Percentiles rank a stretch among this genome's conserved stretches.
Evolutionary conservation across 495 filamentous ascomycete species (phyloP).

Genomic region (Neurospora sp.): DNA sequence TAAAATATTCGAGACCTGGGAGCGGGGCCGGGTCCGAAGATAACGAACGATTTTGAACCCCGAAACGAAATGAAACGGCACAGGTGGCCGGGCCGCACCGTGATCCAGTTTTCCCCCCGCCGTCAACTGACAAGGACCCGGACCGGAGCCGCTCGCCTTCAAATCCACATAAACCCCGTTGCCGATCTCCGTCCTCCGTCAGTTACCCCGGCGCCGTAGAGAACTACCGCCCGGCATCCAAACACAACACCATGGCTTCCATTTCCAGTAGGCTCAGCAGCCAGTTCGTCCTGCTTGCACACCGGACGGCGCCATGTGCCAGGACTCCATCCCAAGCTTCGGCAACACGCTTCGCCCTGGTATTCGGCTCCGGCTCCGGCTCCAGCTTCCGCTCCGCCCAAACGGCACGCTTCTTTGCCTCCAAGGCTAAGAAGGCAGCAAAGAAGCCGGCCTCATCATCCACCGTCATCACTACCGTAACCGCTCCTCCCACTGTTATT

Average conservation of each 20-base stretch:
- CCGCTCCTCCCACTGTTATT: background rate
- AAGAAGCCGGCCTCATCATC: background rate
- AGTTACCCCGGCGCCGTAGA: background rate
- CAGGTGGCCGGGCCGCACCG: background rate
- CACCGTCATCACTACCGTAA: background rate
- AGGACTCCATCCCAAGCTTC: slow-evolving; percentile 1
- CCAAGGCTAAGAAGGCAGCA: slow-evolving; percentile 3
- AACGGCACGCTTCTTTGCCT: background rate
- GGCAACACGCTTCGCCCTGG: background rate
- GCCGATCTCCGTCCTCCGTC: background rate
- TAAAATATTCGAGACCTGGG: background rate
- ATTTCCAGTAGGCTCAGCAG: slow-evolving; percentile 11
- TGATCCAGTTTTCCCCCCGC: background rate
- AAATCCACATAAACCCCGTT: background rate
- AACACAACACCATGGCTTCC: slow-evolving; percentile 12
- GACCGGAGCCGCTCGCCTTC: background rate
- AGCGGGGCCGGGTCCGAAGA: background rate
- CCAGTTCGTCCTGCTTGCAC: slow-evolving; percentile 9
- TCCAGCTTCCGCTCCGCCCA: background rate
- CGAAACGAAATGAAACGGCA: background rate
- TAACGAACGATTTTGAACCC: background rate
- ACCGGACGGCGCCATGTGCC: slow-evolving; percentile 2
- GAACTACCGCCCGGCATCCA: background rate
- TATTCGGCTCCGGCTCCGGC: background rate
- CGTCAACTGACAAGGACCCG: background rate